These are phyloP conservation scores for Fomitopsis palustris DNA, from an alignment of 1,284 basidiomycete genomes.

Conservation along the genomic window DNA sequence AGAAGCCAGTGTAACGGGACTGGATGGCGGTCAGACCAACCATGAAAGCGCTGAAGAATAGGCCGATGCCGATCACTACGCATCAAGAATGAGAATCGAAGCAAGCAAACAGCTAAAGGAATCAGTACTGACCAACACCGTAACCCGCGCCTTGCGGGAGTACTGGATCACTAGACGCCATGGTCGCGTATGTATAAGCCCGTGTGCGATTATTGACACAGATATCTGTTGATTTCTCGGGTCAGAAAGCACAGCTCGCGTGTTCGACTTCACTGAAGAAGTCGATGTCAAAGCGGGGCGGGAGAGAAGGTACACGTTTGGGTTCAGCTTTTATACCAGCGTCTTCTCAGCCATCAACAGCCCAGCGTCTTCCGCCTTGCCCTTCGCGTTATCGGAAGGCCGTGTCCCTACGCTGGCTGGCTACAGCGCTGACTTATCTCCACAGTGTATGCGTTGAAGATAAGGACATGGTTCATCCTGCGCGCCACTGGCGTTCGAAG, in stretches of 20 bases:
- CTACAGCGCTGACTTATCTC: background rate
- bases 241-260: background rate
- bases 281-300: constrained; percentile 11
- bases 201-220: background rate
- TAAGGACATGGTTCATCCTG: background rate
- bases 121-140: constrained; percentile 68
- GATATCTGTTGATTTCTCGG: background rate
- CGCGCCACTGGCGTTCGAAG: background rate
- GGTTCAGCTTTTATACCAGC: constrained; percentile 9
- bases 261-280: constrained; percentile 14
- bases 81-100: constrained; percentile 1
- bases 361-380: background rate
- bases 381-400: background rate
- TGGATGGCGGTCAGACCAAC: constrained; percentile 65
- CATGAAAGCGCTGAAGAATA: constrained; percentile 84
- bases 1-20: constrained; percentile 70
- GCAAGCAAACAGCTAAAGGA: background rate
- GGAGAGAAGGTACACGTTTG: background rate
- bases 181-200: constrained; percentile 3
- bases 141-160: constrained; percentile 44
- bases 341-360: background rate
- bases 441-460: background rate
- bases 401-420: background rate
- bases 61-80: constrained; percentile 56
- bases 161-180: constrained; percentile 24